These are phyloP conservation scores for Ascochyta clinopodiicola DNA, from an alignment of 2,329 filamentous ascomycete genomes.

Conservation along the genomic window DNA sequence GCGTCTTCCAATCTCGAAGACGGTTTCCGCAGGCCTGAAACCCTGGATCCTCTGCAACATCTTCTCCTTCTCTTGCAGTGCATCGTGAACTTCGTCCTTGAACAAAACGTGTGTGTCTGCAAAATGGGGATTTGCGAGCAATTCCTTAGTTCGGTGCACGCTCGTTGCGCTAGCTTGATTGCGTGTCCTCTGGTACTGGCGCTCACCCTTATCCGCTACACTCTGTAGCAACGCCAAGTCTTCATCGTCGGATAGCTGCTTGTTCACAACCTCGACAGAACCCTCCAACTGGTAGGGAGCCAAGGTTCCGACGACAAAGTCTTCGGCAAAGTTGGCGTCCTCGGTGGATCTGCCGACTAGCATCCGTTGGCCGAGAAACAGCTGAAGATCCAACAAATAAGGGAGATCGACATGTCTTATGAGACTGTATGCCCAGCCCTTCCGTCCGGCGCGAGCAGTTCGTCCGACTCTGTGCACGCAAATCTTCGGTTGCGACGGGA, in stretches of 20 bases:
- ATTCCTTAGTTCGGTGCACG: constrained; percentile 81
- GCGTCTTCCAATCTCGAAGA: constrained; percentile 89
- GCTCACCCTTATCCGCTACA: constrained; percentile 88
- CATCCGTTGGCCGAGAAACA: constrained; percentile 88
- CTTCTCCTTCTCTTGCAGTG: constrained; percentile 72
- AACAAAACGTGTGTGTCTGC: constrained; percentile 82
- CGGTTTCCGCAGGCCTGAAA: constrained; percentile 88
- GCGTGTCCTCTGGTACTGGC: constrained; percentile 86
- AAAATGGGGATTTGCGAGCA: constrained; percentile 74
- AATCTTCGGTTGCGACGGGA: constrained; percentile 94
- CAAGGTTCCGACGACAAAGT: constrained; percentile 82
- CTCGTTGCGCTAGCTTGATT: constrained; percentile 91
- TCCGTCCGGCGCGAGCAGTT: constrained; percentile 90
- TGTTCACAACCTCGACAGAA: constrained; percentile 82
- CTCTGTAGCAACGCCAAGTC: constrained; percentile 74
- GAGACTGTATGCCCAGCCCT: constrained; percentile 94
- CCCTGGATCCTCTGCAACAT: constrained; percentile 90
- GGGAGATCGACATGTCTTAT: constrained; percentile 87
- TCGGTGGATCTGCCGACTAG: constrained; percentile 71
- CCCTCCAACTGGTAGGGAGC: constrained; percentile 75
- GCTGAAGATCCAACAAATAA: constrained; percentile 90
- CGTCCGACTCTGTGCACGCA: constrained; percentile 96
- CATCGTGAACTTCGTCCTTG: constrained; percentile 63
- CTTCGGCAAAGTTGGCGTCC: constrained; percentile 74
- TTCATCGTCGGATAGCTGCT: constrained; percentile 74